Evolutionary conservation across 2,329 filamentous ascomycete genomes (phyloP), one percentile per base, ranked within the genome.

Genomic region (Fusarium abutilonis): DNA sequence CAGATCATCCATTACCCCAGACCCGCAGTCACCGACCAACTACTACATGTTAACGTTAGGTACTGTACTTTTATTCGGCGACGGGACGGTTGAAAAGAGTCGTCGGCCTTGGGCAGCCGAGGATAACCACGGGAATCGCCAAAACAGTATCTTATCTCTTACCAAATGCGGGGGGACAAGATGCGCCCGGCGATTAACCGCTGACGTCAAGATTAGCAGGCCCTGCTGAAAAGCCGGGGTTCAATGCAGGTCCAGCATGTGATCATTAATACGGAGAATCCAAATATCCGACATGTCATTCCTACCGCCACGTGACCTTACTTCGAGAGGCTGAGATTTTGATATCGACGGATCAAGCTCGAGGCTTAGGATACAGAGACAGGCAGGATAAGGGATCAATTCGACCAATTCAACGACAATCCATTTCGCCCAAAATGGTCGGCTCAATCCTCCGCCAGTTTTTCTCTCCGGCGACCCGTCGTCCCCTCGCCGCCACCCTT

Each of bases 401-500:
- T 40, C 42, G 42, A 40, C 45, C 41, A 26, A 26, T 26, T 26
- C 49, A 28, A 21, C 35, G 15, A 31, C 53, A 10, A 45, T 7
- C 68, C 64, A 63, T 70, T 41, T 60, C 36, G 59, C 55, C 55
- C 68, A 74, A 8, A 10, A 78, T 78, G 76, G 74, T 67, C 63
- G 72, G 73, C 64, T 67, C 71, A 48, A 72, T 78, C 51, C 58
- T 77, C 52, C 73, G 75, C 49, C 71, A 71, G 35, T 67, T 78
- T 52, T 76, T 77, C 68, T 69, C 73, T 42, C 72, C 73, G 34
- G 63, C 71, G 51, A 63, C 67, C 23, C 66, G 73, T 40, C 72
- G 69, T 17, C 64, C 72, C 7, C 60, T 74, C 41, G 52, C 65
- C 49, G 47, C 68, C 45, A 41, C 64, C 28, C n/a, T 54, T 38